Evolutionary conservation across 2,329 filamentous ascomycete genomes (phyloP).

Genomic region (Verticillium alfalfae): DNA sequence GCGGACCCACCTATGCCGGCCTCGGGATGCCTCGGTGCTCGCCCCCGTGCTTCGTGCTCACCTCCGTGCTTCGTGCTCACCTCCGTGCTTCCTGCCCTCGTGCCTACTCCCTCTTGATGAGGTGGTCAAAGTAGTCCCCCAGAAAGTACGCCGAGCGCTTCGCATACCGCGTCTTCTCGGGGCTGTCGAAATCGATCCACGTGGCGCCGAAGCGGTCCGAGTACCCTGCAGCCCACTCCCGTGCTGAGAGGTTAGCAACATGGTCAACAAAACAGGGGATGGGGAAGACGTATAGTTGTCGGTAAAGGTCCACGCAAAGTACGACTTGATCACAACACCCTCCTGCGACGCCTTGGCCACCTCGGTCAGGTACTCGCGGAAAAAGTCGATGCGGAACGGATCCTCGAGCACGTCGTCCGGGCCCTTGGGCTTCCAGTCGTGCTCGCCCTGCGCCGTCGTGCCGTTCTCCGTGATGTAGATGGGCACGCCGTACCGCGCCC

Average conservation of each 20-base stretch:
- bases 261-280: background rate
- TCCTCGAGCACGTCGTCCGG: slow-evolving; percentile 60
- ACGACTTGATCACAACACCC: slow-evolving; percentile 70
- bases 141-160: slow-evolving; percentile 24
- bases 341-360: slow-evolving; percentile 69
- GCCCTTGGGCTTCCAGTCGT: slow-evolving; percentile 43
- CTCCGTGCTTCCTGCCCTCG: too few species aligned
- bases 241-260: slow-evolving; percentile 8
- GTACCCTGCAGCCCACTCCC: slow-evolving; percentile 36
- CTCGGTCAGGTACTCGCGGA: slow-evolving; percentile 68
- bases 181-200: slow-evolving; percentile 31
- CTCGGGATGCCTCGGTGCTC: background rate
- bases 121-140: slow-evolving; percentile 20
- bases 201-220: slow-evolving; percentile 31
- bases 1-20: too few species aligned
- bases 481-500: slow-evolving; percentile 68
- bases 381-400: slow-evolving; percentile 77
- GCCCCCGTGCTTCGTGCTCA: too few species aligned
- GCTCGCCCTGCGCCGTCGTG: slow-evolving; percentile 81
- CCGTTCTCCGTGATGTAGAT: slow-evolving; percentile 87
- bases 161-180: slow-evolving; percentile 26
- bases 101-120: slow-evolving; percentile 12
- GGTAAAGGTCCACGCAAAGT: slow-evolving; percentile 83
- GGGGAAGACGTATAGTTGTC: slow-evolving; percentile 58
- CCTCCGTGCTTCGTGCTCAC: too few species aligned